These are phyloP conservation scores for Dipodascopsis uninucleata DNA, from an alignment of 805 yeast species.

Conservation along the genomic window DNA sequence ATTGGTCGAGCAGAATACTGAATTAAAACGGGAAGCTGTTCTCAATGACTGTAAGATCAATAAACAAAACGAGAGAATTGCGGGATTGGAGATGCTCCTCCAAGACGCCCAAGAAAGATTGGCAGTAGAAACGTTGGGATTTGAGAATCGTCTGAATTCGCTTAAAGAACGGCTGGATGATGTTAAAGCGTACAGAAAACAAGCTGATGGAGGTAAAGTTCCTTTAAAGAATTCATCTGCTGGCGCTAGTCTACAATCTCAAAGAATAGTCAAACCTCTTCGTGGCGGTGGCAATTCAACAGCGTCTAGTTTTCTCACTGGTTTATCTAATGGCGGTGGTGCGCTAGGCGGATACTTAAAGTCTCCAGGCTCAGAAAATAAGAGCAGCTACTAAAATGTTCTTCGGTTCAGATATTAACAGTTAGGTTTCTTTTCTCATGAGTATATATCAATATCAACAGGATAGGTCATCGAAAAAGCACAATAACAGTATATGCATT, in stretches of 20 bases:
- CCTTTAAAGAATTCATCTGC: conserved; percentile 8
- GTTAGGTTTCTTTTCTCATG: too few relatives aligned
- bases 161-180: conserved; percentile 28
- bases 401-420: too few relatives aligned
- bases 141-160: conserved; percentile 39
- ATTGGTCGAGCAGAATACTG: conserved; percentile 57
- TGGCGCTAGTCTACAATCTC: conserved; percentile 11
- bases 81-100: conserved; percentile 49
- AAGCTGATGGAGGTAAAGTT: conserved; percentile 11
- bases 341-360: conserved; percentile 1
- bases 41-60: conserved; percentile 55
- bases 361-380: not conserved
- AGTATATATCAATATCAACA: too few relatives aligned
- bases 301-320: conserved; percentile 12
- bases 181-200: conserved; percentile 24
- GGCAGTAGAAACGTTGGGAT: conserved; percentile 47
- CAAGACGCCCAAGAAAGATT: conserved; percentile 50
- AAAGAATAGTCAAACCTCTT: conserved; percentile 59
- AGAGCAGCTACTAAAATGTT: too few relatives aligned
- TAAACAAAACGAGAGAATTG: conserved; percentile 54
- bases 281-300: conserved; percentile 46
- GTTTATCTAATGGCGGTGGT: conserved; percentile 1
- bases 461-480: too few relatives aligned
- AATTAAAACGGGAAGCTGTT: conserved; percentile 53
- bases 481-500: too few relatives aligned